These are phyloP conservation scores for Didymellaceae sp. DNA, from an alignment of 2,329 filamentous ascomycete species.

Conservation along the genomic window DNA sequence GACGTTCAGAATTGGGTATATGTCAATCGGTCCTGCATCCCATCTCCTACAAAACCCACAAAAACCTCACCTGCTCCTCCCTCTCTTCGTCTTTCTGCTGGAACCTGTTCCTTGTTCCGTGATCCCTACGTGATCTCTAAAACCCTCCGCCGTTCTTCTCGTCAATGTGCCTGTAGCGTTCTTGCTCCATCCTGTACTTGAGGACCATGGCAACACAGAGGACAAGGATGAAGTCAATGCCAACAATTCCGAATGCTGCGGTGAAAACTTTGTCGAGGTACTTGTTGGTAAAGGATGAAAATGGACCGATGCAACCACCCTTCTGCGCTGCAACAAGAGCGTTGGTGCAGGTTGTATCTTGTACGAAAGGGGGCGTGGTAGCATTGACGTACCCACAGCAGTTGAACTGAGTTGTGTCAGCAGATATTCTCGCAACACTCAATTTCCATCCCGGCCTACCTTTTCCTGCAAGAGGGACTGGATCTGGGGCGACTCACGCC, in stretches of 20 bases:
- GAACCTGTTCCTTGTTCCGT: neutral
- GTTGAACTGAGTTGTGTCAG: conserved; percentile 63
- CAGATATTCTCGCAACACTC: conserved; percentile 19
- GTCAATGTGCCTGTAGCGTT: conserved; percentile 80
- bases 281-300: conserved; percentile 72
- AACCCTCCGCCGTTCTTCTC: conserved; percentile 66
- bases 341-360: conserved; percentile 71
- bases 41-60: conserved; percentile 31
- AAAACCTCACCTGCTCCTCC: neutral
- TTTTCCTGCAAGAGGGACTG: conserved; percentile 75
- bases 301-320: conserved; percentile 71
- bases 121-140: conserved; percentile 18
- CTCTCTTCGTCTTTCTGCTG: neutral
- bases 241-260: conserved; percentile 79
- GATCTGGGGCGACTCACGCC: conserved; percentile 59
- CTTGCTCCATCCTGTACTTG: conserved; percentile 80
- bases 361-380: conserved; percentile 74
- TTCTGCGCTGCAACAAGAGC: conserved; percentile 73
- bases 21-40: conserved; percentile 14
- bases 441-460: conserved; percentile 54
- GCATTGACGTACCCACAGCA: conserved; percentile 83
- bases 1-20: conserved; percentile 28
- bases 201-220: conserved; percentile 76
- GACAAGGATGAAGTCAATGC: conserved; percentile 70
- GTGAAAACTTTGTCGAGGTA: conserved; percentile 81